Percentiles rank a stretch among this genome's conserved stretches.
phyloP scores from a whole-genome alignment of 1,139 yeast genomes.

The Kodamaea arcana region DNA sequence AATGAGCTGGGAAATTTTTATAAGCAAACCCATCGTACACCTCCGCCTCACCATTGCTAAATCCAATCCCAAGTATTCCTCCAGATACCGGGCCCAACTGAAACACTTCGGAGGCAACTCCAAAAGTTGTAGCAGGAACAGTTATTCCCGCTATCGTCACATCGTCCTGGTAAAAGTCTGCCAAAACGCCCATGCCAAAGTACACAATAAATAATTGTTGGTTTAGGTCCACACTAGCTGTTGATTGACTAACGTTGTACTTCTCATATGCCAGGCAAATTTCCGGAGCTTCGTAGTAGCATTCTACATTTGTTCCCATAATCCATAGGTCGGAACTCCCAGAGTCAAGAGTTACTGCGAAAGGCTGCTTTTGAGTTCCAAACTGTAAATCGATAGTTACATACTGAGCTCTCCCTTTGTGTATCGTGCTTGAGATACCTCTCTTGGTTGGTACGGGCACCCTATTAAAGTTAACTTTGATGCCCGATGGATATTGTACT shows the following conservation, averaged over 20 bases:
- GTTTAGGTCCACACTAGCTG: not conserved
- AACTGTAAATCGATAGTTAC: constrained; percentile 6
- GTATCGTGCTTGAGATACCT: not conserved
- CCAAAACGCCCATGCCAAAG: constrained; percentile 9
- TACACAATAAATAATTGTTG: constrained; percentile 9
- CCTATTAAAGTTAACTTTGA: not conserved
- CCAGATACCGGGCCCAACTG: constrained; percentile 33
- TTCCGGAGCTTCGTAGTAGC: not conserved
- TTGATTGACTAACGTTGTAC: not conserved
- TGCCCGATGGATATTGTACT: not conserved
- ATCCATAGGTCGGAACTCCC: constrained; percentile 49
- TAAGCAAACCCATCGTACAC: constrained; percentile 25
- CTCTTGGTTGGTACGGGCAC: not conserved
- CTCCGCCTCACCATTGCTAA: constrained; percentile 42
- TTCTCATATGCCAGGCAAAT: not conserved
- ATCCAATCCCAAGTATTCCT: constrained; percentile 56
- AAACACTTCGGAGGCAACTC: constrained; percentile 47
- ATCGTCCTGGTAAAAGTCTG: constrained; percentile 3
- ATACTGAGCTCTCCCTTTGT: not conserved
- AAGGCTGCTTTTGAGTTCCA: constrained; percentile 30
- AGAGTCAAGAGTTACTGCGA: constrained; percentile 39
- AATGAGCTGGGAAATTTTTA: constrained; percentile 54
- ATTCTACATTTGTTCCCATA: not conserved
- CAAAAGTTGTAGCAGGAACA: constrained; percentile 43
- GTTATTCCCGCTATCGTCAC: constrained; percentile 8